These are phyloP conservation scores for Arachnopeziza araneosa DNA, from an alignment of 2,329 filamentous ascomycete species.

Conservation along the genomic window DNA sequence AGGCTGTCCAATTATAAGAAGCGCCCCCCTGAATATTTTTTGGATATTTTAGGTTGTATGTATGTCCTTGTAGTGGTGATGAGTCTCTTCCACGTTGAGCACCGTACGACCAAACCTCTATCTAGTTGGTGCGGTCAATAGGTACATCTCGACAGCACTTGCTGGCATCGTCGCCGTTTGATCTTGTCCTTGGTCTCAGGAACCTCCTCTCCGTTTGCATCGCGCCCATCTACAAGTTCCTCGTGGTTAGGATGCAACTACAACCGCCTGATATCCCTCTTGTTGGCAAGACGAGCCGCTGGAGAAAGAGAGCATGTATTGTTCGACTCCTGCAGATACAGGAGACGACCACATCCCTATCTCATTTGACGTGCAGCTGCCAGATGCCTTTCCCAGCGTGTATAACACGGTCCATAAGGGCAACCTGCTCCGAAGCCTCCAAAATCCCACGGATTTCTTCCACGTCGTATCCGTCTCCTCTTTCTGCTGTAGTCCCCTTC, in stretches of 20 bases:
- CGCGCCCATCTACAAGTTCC: no score
- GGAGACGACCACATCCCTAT: background rate
- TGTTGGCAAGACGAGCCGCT: background rate
- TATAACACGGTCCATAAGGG: background rate
- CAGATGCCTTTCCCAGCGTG: background rate
- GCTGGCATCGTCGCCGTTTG: background rate
- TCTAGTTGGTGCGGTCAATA: no score
- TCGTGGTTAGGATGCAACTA: no score
- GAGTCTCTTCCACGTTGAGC: no score
- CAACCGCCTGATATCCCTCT: no score
- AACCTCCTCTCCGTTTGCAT: no score
- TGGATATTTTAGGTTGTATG: no score
- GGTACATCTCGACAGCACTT: no score
- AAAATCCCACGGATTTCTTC: background rate
- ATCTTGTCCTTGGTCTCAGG: background rate
- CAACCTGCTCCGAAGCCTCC: background rate
- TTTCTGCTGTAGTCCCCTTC: background rate
- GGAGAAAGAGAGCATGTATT: background rate
- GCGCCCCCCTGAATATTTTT: background rate
- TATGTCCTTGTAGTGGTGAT: no score
- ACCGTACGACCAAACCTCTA: no score
- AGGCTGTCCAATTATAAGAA: conserved; percentile 7
- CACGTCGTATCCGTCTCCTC: background rate
- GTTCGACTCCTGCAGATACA: background rate
- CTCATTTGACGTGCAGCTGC: background rate